Evolutionary conservation across 805 yeast species (phyloP).

Genomic region (Candida chauliodis): DNA sequence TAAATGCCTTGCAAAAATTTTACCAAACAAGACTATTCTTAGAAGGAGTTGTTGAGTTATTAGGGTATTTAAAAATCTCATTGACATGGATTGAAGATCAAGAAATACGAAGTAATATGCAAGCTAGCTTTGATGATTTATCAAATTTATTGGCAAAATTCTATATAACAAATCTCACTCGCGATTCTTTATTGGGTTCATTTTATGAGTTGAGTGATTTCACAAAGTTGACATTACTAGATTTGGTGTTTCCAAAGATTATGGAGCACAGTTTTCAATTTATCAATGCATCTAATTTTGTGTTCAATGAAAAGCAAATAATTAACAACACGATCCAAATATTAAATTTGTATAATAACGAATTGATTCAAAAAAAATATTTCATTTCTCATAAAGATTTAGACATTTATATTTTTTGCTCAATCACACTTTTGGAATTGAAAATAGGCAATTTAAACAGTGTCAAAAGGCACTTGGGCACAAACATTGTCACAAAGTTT

Average conservation of each 20-base stretch:
- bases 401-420: constrained; percentile 24
- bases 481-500: constrained; percentile 24
- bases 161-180: constrained; percentile 28
- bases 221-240: constrained; percentile 30
- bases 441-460: constrained; percentile 8
- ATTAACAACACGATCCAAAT: constrained; percentile 22
- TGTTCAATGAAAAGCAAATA: constrained; percentile 31
- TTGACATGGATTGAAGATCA: constrained; percentile 22
- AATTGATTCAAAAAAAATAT: constrained; percentile 28
- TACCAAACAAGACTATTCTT: constrained; percentile 31
- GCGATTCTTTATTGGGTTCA: constrained; percentile 19
- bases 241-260: constrained; percentile 32
- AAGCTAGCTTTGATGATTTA: constrained; percentile 23
- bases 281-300: constrained; percentile 28
- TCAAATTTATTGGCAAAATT: constrained; percentile 30
- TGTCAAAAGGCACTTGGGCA: constrained; percentile 25
- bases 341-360: constrained; percentile 23
- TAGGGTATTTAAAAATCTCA: constrained; percentile 30
- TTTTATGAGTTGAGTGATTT: constrained; percentile 29
- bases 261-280: constrained; percentile 35
- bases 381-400: constrained; percentile 19
- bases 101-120: constrained; percentile 12
- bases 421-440: constrained; percentile 29
- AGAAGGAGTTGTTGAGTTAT: constrained; percentile 36
- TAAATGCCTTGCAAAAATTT: constrained; percentile 18